These are phyloP conservation scores for Aspergillus candidus DNA, from an alignment of 2,329 filamentous ascomycete species.

Conservation along the genomic window DNA sequence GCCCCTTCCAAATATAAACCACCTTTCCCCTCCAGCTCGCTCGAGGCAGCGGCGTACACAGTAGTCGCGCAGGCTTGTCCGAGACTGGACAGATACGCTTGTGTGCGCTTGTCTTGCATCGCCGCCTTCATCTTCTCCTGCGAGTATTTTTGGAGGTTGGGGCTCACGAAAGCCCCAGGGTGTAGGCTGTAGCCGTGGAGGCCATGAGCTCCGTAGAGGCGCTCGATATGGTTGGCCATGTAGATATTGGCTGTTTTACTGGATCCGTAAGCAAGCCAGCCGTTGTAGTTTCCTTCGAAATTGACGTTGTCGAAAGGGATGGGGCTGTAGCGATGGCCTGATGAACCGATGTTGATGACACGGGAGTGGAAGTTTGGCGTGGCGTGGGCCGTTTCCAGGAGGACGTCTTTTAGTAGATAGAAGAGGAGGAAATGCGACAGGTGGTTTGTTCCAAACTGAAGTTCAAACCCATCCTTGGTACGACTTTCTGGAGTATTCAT, in stretches of 20 bases:
- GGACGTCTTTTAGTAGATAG: constrained; percentile 38
- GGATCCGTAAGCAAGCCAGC: constrained; percentile 41
- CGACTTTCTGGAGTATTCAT: constrained; percentile 1
- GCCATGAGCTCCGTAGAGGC: constrained; percentile 41
- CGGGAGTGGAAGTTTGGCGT: constrained; percentile 40
- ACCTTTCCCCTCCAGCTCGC: constrained; percentile 27
- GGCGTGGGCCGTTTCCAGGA: constrained; percentile 7
- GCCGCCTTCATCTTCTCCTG: constrained; percentile 3
- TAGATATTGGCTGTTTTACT: constrained; percentile 50
- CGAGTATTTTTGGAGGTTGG: neutral
- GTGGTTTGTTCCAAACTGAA: constrained; percentile 50
- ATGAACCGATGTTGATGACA: constrained; percentile 43
- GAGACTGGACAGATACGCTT: constrained; percentile 22
- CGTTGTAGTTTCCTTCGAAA: constrained; percentile 30
- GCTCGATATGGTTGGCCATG: constrained; percentile 48
- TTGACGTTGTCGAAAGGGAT: constrained; percentile 37
- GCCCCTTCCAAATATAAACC: constrained; percentile 24
- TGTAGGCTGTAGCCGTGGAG: constrained; percentile 44
- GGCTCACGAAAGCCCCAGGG: constrained; percentile 33
- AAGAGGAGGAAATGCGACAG: constrained; percentile 51
- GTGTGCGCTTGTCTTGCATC: constrained; percentile 9
- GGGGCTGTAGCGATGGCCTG: constrained; percentile 34
- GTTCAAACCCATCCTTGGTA: constrained; percentile 41
- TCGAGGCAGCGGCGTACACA: constrained; percentile 31
- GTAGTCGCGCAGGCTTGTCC: constrained; percentile 39